Percentiles rank a stretch among this genome's conserved stretches.
phyloP scores from a whole-genome alignment of 2,329 filamentous ascomycete genomes.

The Pyrenochaeta sp. region DNA sequence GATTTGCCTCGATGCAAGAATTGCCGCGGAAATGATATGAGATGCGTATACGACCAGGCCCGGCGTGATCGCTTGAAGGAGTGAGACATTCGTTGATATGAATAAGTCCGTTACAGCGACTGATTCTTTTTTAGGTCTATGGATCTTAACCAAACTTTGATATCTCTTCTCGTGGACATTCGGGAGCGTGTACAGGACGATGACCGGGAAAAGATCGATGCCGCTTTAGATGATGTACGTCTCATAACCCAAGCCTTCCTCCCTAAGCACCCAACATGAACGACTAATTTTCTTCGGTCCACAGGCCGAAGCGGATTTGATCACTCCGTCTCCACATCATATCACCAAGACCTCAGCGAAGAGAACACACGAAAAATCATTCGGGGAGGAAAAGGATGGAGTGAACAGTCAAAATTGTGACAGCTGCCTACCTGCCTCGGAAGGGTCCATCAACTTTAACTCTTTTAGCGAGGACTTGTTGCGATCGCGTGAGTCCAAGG shows the following conservation, averaged over 20 bases:
- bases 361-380: conserved; percentile 13
- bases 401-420: conserved; percentile 18
- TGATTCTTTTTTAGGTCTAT: conserved; percentile 14
- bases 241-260: too few species aligned
- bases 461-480: conserved; percentile 39
- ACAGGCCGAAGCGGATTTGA: conserved; percentile 30
- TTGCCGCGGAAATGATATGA: conserved; percentile 32
- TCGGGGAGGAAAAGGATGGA: background rate
- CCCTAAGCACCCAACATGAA: too few species aligned
- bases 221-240: conserved; percentile 27
- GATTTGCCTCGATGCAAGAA: conserved; percentile 38
- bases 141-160: conserved; percentile 25
- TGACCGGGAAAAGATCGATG: conserved; percentile 24
- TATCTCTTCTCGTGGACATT: conserved; percentile 25
- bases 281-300: background rate
- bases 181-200: conserved; percentile 16
- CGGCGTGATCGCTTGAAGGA: conserved; percentile 43
- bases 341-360: conserved; percentile 19
- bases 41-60: conserved; percentile 42
- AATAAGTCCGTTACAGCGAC: too few species aligned
- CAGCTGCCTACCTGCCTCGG: conserved; percentile 26
- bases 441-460: conserved; percentile 40
- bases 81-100: too few species aligned
- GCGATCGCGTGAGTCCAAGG: conserved; percentile 33
- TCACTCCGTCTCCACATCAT: conserved; percentile 4